Conservation (phyloP, 306 rosid genomes). For the Neltuma alba region DNA sequence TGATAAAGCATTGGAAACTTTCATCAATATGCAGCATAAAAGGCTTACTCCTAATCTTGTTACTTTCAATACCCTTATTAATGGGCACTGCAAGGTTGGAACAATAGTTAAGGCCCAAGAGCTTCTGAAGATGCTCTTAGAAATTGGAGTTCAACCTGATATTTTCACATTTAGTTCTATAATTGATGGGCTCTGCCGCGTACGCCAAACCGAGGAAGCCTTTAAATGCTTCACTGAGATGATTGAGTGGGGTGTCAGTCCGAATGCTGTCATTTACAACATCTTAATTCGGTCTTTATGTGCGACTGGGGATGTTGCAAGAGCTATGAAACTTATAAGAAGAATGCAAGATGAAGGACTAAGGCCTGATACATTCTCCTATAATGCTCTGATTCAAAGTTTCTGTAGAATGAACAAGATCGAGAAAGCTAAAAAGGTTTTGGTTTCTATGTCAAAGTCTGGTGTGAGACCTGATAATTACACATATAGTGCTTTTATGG, state of each 20-base stretch:
- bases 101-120: slow-evolving; percentile 56
- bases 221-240: slow-evolving; percentile 81
- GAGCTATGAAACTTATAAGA: slow-evolving; percentile 58
- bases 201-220: slow-evolving; percentile 57
- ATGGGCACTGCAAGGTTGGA: slow-evolving; percentile 69
- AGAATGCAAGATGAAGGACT: slow-evolving; percentile 70
- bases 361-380: slow-evolving; percentile 70
- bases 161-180: slow-evolving; percentile 75
- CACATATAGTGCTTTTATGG: slow-evolving; percentile 68
- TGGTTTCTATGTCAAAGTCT: slow-evolving; percentile 57
- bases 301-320: slow-evolving; percentile 55
- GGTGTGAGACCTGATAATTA: slow-evolving; percentile 68
- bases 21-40: slow-evolving; percentile 54
- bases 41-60: slow-evolving; percentile 77
- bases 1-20: slow-evolving; percentile 62
- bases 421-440: slow-evolving; percentile 65
- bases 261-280: slow-evolving; percentile 71
- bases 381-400: slow-evolving; percentile 68
- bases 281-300: slow-evolving; percentile 76
- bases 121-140: slow-evolving; percentile 66
- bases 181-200: slow-evolving; percentile 79
- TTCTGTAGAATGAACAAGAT: slow-evolving; percentile 60
- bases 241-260: slow-evolving; percentile 73
- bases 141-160: slow-evolving; percentile 67
- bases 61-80: slow-evolving; percentile 79